phyloP scores from a whole-genome alignment of 306 rosid genomes.

The Fragaria vesca region DNA sequence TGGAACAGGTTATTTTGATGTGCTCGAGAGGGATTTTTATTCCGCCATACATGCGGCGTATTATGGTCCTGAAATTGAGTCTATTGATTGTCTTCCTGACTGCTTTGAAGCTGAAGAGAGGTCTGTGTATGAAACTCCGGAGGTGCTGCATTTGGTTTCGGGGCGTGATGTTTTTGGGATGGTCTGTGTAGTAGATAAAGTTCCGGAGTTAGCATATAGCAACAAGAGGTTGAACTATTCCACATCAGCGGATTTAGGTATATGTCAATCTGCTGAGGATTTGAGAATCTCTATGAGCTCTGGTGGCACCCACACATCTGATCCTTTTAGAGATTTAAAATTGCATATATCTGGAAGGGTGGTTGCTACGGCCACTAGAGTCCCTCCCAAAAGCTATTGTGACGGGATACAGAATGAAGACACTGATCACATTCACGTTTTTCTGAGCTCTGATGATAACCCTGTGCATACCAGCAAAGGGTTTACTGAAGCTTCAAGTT shows the following conservation, averaged over 20 bases:
- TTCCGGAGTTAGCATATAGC: slow-evolving; percentile 48
- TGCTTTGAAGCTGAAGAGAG: slow-evolving; percentile 99
- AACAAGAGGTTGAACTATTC: slow-evolving; percentile 47
- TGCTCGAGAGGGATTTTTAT: slow-evolving; percentile 83
- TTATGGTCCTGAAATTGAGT: slow-evolving; percentile 80
- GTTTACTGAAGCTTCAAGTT: slow-evolving; percentile 30
- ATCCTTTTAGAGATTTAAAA: slow-evolving; percentile 73
- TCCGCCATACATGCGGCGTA: slow-evolving; percentile 80
- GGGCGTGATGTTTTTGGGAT: slow-evolving; percentile 96
- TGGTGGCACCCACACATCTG: slow-evolving; percentile 39
- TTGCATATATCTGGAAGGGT: slow-evolving; percentile 76
- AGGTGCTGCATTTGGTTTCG: slow-evolving; percentile 90
- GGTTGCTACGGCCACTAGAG: slow-evolving; percentile 73
- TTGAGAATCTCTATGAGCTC: slow-evolving; percentile 26
- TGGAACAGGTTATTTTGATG: slow-evolving; percentile 78
- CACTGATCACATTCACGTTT: slow-evolving; percentile 67
- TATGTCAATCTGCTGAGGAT: slow-evolving; percentile 35
- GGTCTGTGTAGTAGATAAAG: slow-evolving; percentile 56
- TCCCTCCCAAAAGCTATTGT: slow-evolving; percentile 48
- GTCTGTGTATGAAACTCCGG: slow-evolving; percentile 77
- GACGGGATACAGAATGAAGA: slow-evolving; percentile 41
- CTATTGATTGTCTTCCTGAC: slow-evolving; percentile 76
- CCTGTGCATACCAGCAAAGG: slow-evolving; percentile 27
- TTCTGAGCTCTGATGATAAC: slow-evolving; percentile 49
- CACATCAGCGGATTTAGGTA: slow-evolving; percentile 34